Conservation (phyloP, 345 rosid species). For the Pistacia integerrima region DNA sequence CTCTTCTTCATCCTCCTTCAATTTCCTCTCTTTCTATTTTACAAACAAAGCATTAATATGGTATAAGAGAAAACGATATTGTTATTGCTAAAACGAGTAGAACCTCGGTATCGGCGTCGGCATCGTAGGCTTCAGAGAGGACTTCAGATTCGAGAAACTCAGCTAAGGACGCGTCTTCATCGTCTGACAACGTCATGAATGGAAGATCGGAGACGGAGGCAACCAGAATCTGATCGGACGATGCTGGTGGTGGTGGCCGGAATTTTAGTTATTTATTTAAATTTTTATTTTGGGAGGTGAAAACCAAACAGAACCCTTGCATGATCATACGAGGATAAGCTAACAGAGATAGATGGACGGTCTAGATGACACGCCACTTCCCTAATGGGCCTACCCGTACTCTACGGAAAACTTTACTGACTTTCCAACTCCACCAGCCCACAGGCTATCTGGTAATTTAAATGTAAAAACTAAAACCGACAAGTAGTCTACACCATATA, state of each 20-base stretch:
- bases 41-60: background rate
- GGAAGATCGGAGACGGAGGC: background rate
- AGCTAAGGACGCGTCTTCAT: slow-evolving; percentile 69
- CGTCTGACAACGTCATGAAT: slow-evolving; percentile 57
- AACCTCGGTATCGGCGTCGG: slow-evolving; percentile 31
- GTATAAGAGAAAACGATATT: background rate
- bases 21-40: slow-evolving; percentile 34
- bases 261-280: background rate
- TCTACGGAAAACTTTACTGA: no score
- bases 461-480: background rate
- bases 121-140: slow-evolving; percentile 51
- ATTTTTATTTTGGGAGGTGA: background rate
- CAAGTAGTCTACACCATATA: background rate
- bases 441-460: no score
- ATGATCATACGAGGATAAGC: background rate
- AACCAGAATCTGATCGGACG: slow-evolving; percentile 1
- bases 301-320: background rate
- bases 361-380: background rate
- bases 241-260: background rate
- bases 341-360: background rate
- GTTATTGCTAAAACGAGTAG: background rate
- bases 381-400: slow-evolving; percentile 7
- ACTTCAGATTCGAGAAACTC: slow-evolving; percentile 83
- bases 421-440: no score
- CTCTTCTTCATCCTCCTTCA: slow-evolving; percentile 28